Evolutionary conservation across 345 rosid genomes (phyloP), one percentile per base, ranked within the genome.

Genomic region (Eucalyptus decipiens): DNA sequence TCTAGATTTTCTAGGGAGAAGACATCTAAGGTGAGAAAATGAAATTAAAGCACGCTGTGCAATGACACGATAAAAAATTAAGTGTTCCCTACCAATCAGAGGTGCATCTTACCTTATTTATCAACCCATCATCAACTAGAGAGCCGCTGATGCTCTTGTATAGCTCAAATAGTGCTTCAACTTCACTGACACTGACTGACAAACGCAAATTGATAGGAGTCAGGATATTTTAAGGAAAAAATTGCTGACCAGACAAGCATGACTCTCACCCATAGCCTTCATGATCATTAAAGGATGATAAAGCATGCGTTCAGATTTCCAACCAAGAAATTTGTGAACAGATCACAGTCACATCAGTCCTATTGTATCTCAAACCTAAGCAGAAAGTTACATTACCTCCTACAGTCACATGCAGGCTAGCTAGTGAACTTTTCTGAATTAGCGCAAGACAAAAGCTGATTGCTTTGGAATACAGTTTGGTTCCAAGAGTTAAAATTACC

Each of bases 161-260:
- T 67, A 98, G 92, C 93, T 97, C 99, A 92, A 96, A 97, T 43
- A 98, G 92, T 85, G 99, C 99, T 95, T 98, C 99, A 91, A 98
- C 99, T 95, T 98, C 99, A 93, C 98, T 97, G 48, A 98, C 99
- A 92, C 98, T 96, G 92, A 97, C 99, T 98, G 99, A 85, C 88
- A 89, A 90, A 89, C 86, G 48, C 30, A 87, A 90, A 83, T 88
- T 52, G 89, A 88, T 52, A 12, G 83, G 88, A 72, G 42, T n/a
- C 47, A 65, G 76, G 72, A 51, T 14, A 85, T 34, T n/a, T 48
- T 40, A 45, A 30, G 34, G 45, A 32, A 26, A 11, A 30, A 49
- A 87, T 40, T 43, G 37, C 17, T 62, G 49, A 67, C 16, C 17
- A 52, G 12, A 51, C 32, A 56, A 87, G 54, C 43, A 54, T 37